Conservation (phyloP, 371 early-diverging fungal species). For the Apophysomyces ossiformis region DNA sequence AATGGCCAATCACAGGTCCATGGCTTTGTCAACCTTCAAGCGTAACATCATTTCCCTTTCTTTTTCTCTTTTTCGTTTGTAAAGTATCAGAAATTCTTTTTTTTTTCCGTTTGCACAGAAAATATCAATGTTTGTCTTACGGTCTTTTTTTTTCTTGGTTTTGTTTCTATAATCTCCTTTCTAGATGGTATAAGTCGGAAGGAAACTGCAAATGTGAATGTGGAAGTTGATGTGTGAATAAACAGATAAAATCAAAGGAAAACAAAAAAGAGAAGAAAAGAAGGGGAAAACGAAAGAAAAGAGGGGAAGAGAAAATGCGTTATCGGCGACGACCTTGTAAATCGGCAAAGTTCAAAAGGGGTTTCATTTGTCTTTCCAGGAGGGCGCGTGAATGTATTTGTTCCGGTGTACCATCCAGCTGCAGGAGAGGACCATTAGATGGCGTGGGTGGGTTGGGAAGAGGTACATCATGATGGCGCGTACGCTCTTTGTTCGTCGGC, state of each 20-base stretch:
- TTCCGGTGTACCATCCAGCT: slow-evolving; percentile 42
- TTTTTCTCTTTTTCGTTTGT: slow-evolving; percentile 4
- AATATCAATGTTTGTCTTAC: background rate
- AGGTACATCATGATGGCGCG: slow-evolving; percentile 28
- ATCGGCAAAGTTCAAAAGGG: slow-evolving; percentile 42
- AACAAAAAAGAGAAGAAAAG: background rate
- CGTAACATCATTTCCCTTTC: background rate
- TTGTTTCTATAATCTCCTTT: slow-evolving; percentile 18
- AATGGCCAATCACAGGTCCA: slow-evolving; percentile 3
- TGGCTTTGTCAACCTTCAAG: slow-evolving; percentile 20
- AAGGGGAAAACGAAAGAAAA: background rate
- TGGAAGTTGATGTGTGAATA: background rate
- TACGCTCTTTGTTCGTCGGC: slow-evolving; percentile 26
- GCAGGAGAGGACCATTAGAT: slow-evolving; percentile 33
- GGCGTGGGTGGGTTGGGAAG: slow-evolving; percentile 26
- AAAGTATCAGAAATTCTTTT: slow-evolving; percentile 4
- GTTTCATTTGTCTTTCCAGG: slow-evolving; percentile 50
- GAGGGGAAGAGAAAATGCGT: background rate
- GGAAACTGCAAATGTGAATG: background rate
- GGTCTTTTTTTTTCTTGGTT: slow-evolving; percentile 15
- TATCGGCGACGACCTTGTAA: slow-evolving; percentile 14
- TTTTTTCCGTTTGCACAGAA: background rate
- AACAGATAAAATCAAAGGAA: background rate
- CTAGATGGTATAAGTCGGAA: slow-evolving; percentile 14
- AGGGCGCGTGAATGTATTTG: slow-evolving; percentile 43